Percentiles rank a stretch among this genome's conserved stretches.
Conservation (phyloP, 225 moss, liverwort and hornwort genomes). For the Ulota crispa region DNA sequence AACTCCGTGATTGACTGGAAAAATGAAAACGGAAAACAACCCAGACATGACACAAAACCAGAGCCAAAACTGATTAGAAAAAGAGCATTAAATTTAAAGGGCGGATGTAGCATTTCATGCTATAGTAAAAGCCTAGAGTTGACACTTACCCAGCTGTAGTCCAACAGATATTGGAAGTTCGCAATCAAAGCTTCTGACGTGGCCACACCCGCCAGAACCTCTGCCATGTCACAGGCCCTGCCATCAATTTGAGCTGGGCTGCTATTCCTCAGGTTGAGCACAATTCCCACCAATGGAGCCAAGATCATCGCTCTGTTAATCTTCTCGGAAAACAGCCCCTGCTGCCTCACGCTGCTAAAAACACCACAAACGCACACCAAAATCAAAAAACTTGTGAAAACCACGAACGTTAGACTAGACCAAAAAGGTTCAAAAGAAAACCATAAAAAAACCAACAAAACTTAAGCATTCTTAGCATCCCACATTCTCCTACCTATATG, state of each 20-base stretch:
- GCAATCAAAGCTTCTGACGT: constrained; percentile 63
- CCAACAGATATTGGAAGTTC: constrained; percentile 85
- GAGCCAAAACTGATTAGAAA: background rate
- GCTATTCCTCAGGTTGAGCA: constrained; percentile 69
- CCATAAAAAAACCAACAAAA: background rate
- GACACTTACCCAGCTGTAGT: constrained; percentile 85
- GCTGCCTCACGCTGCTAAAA: constrained; percentile 79
- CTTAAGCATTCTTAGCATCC: background rate
- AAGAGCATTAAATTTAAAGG: background rate
- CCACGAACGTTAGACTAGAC: too few species aligned
- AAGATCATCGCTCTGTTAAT: constrained; percentile 86
- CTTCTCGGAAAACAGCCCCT: constrained; percentile 81
- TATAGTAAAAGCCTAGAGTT: too few species aligned
- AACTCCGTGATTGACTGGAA: background rate
- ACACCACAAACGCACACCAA: background rate
- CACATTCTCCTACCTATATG: background rate
- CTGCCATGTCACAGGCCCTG: constrained; percentile 71
- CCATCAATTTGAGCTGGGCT: constrained; percentile 43
- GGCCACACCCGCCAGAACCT: constrained; percentile 77
- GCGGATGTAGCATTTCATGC: too few species aligned
- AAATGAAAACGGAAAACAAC: background rate
- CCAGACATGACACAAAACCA: background rate
- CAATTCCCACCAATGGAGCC: constrained; percentile 92
- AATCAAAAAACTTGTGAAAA: too few species aligned
- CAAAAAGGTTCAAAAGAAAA: too few species aligned